Evolutionary conservation across 805 yeast species (phyloP), one percentile per base, ranked within the genome.

Genomic region (Komagataella ulmi): DNA sequence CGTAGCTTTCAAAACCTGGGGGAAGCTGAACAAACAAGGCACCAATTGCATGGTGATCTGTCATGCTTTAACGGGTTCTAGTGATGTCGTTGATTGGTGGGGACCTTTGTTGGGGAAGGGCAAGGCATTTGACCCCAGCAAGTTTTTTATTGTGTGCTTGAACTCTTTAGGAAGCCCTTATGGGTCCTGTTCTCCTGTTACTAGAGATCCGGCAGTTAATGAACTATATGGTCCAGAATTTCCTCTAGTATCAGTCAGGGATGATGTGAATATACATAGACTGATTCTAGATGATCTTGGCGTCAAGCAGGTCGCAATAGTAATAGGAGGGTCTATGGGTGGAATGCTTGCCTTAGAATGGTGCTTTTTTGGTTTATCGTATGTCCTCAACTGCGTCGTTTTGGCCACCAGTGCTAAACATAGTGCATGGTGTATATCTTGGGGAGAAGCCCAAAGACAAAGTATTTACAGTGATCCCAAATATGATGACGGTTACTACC

Each of bases 21-120:
- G 99, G 2, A 73, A 77, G 52, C 73, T 93, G 48, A 89, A 89
- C 61, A 77, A 72, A 6, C 69, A 65, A 2, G 80, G 76, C 7
- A 82, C 81, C 57, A 93, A 93, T 63, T 89, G 83, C 54, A 71
- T 93, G 73, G 80, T 93, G n/a, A 86, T 93, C 12, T 86, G 96
- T 59, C 99, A 93, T 70, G 98, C 99, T 0, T 72, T 93, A 52
- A 89, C 98, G 0, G 99, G 99, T 0, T 88, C 97, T 0, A 78
- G 96, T 0, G 98, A 93, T 64, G 96, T 91, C 17, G 76, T 85
- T 45, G 99, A 93, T 61, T 93, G 99, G 99, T 93, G 99, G 99
- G 97, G 98, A 0, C 97, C 98, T 0, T 67, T 93, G 21, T 69
- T 93, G 24, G 99, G 98, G 0, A 77, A 80, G 3, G 85, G 80